Conservation (phyloP, 768 basidiomycete species). For the Mycena haematopus region DNA sequence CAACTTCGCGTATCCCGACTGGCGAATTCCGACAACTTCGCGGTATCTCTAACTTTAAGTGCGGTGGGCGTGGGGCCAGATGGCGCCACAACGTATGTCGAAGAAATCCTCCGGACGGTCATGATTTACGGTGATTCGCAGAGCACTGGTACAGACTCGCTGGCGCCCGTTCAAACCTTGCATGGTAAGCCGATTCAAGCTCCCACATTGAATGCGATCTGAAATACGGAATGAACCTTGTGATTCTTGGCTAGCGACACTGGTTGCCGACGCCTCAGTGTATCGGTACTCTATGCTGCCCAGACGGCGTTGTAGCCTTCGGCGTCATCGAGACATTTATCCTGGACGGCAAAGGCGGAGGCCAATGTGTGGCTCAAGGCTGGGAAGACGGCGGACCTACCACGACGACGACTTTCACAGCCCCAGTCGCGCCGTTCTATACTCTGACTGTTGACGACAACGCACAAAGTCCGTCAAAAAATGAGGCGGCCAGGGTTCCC, state of each 20-base stretch:
- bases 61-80: slow-evolving; percentile 10
- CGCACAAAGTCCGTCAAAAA: neutral
- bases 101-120: neutral
- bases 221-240: too few species aligned
- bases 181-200: neutral
- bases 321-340: slow-evolving; percentile 11
- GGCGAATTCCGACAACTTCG: neutral
- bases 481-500: neutral
- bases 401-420: slow-evolving; percentile 6
- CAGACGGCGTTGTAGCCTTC: neutral
- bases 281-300: slow-evolving; percentile 5
- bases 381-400: slow-evolving; percentile 13
- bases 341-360: slow-evolving; percentile 4
- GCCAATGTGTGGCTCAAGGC: neutral
- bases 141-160: neutral
- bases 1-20: too few species aligned
- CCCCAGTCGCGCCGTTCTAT: slow-evolving; percentile 3
- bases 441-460: neutral
- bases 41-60: slow-evolving; percentile 7
- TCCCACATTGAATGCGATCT: neutral
- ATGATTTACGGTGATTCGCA: neutral
- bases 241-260: slow-evolving; percentile 1
- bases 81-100: slow-evolving; percentile 8
- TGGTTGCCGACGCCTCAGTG: slow-evolving; percentile 9
- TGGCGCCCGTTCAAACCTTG: neutral